Base-by-base conservation (phyloP, 2,329 filamentous ascomycete species). In the Fusarium secorum region DNA sequence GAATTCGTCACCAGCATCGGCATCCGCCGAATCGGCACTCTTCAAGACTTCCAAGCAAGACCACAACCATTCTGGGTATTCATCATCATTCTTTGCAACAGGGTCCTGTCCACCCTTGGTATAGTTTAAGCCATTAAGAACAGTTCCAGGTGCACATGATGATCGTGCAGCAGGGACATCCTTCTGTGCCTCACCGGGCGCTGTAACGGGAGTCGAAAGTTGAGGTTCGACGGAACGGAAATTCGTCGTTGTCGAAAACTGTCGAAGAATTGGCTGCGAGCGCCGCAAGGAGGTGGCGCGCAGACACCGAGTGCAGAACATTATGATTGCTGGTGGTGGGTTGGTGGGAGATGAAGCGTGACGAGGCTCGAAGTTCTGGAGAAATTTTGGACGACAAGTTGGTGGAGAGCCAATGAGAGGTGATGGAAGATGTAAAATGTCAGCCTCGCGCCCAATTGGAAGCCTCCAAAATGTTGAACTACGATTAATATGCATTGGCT, bases 51-150 rank as follows among this genome's bases (percentile, higher is more conserved):
- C 87, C 60, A 96, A 82, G 73, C 92, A 89, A 6, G 81, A 85
- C 93, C 93, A 97, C 68, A 97, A 80, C 93, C 93, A 97, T 28
- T 84, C 84, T 6, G 93, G 93, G 81, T 97, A 97, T 68, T 92
- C 91, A 26, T 89, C 85, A 74, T 97, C 93, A 36, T 89, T 85
- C 75, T 90, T 80, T 14, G 93, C 93, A 10, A 95, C 84, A 1
- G 93, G 93, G 77, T 95, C 93, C 38, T 85, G 82, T 77, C 87
- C 87, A 72, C 88, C 89, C 83, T 96, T 96, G 76, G 90, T 81
- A 81, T 92, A 95, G 80, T 94, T 95, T 60, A 97, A 83, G 2
- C 93, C 93, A 60, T 85, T 89, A 44, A 97, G 84, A 18, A 89
- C 82, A 18, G 91, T 93, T 36, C 93, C 93, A 9, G 90, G 88